These are phyloP conservation scores for Omphalotus olearius DNA, from an alignment of 1,284 basidiomycete genomes.

Conservation along the genomic window DNA sequence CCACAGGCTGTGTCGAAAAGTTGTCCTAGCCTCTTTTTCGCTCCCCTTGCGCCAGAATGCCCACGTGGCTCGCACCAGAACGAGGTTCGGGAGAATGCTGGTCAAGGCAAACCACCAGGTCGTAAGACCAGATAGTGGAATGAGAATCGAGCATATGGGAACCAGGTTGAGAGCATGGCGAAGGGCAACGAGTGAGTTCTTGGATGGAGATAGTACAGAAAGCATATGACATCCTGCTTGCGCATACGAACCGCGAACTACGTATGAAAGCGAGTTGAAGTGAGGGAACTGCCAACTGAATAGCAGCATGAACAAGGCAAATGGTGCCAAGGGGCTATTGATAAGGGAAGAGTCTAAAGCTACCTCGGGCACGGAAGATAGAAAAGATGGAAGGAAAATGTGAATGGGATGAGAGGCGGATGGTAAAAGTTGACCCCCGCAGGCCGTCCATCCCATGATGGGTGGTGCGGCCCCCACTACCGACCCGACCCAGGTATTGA, in stretches of 20 bases:
- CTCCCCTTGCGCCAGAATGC: conserved; percentile 70
- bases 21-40: conserved; percentile 77
- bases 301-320: conserved; percentile 77
- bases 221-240: conserved; percentile 96
- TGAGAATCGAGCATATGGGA: conserved; percentile 77
- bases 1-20: conserved; percentile 87
- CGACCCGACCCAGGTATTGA: conserved; percentile 94
- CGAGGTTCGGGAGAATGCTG: conserved; percentile 70
- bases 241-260: conserved; percentile 87
- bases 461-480: conserved; percentile 93
- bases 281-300: conserved; percentile 99
- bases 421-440: conserved; percentile 78
- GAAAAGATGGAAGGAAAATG: conserved; percentile 50
- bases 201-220: conserved; percentile 71
- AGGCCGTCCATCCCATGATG: conserved; percentile 98
- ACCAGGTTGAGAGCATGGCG: conserved; percentile 80
- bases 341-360: conserved; percentile 43
- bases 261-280: conserved; percentile 91
- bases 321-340: conserved; percentile 75
- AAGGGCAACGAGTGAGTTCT: conserved; percentile 85
- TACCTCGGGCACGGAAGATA: conserved; percentile 19
- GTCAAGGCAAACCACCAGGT: conserved; percentile 86
- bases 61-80: conserved; percentile 71
- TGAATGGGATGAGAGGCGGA: conserved; percentile 49
- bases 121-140: conserved; percentile 85